These are phyloP conservation scores for Camellia oleifera DNA, from an alignment of 179 eudicot species.

Conservation along the genomic window DNA sequence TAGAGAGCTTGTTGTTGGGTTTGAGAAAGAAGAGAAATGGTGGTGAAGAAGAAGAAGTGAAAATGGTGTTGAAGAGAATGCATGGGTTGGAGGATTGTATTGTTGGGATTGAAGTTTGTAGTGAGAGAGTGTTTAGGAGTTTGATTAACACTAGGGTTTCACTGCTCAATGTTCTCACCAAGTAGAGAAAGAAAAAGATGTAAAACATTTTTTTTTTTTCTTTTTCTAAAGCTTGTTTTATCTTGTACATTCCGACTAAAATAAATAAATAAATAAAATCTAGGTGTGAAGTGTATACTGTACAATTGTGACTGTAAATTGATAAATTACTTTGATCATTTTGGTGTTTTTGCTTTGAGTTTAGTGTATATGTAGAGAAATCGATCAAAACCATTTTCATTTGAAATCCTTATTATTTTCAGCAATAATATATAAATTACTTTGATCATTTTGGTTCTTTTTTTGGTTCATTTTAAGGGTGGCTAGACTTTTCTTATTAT, in stretches of 20 bases:
- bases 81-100: constrained; percentile 55
- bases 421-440: too few species aligned
- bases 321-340: not conserved
- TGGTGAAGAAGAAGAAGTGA: constrained; percentile 37
- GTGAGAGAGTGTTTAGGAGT: constrained; percentile 75
- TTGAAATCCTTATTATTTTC: too few species aligned
- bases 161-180: constrained; percentile 70
- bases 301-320: not conserved
- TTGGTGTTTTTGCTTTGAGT: not conserved
- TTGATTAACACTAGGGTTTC: constrained; percentile 78
- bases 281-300: not conserved
- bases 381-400: too few species aligned
- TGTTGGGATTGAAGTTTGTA: constrained; percentile 49
- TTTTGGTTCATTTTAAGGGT: too few species aligned
- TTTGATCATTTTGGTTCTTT: too few species aligned
- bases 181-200: constrained; percentile 13
- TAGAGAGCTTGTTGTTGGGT: constrained; percentile 35
- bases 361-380: too few species aligned
- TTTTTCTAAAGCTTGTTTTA: not conserved
- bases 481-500: too few species aligned
- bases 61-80: constrained; percentile 49
- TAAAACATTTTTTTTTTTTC: not conserved
- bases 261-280: not conserved
- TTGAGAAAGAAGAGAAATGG: constrained; percentile 26
- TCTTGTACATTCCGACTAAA: not conserved